Evolutionary conservation across 148 eudicot species (phyloP).

Genomic region (Rhododendron griersonianum): DNA sequence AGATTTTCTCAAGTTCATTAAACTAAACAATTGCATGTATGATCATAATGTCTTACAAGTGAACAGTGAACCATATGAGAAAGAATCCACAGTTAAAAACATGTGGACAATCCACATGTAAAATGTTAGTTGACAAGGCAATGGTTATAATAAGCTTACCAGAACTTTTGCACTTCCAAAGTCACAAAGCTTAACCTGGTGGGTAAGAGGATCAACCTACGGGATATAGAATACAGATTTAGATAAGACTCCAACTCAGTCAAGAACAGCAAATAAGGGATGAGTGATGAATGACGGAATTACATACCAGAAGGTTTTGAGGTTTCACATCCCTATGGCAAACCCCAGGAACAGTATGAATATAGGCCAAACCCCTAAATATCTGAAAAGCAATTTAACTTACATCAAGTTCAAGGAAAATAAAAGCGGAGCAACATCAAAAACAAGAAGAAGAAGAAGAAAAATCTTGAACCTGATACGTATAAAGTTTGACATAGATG

Average conservation of each 20-base stretch:
- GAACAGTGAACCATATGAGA: not conserved
- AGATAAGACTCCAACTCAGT: not conserved
- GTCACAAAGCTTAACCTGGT: conserved; percentile 89
- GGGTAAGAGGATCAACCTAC: conserved; percentile 86
- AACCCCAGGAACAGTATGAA: conserved; percentile 74
- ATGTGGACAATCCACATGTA: not conserved
- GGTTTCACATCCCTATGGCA: conserved; percentile 88
- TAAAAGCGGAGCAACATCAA: not conserved
- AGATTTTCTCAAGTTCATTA: not conserved
- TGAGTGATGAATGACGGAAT: too few relatives aligned
- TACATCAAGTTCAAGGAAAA: not conserved
- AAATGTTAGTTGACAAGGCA: not conserved
- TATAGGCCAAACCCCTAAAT: conserved; percentile 77
- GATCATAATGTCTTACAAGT: not conserved
- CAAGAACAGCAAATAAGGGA: not conserved
- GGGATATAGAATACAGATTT: not conserved
- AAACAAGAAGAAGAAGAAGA: not conserved
- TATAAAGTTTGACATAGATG: conserved; percentile 71
- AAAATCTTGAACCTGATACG: conserved; percentile 53
- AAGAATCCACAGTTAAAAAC: not conserved
- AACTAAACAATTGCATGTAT: not conserved
- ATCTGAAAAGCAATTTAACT: conserved; percentile 36
- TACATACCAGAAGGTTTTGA: conserved; percentile 56
- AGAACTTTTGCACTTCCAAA: conserved; percentile 94
- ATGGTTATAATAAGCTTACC: conserved; percentile 28